Percentiles rank a stretch among this genome's conserved stretches.
Evolutionary conservation across 306 rosid genomes (phyloP).

Genomic region (Rosa rugosa): DNA sequence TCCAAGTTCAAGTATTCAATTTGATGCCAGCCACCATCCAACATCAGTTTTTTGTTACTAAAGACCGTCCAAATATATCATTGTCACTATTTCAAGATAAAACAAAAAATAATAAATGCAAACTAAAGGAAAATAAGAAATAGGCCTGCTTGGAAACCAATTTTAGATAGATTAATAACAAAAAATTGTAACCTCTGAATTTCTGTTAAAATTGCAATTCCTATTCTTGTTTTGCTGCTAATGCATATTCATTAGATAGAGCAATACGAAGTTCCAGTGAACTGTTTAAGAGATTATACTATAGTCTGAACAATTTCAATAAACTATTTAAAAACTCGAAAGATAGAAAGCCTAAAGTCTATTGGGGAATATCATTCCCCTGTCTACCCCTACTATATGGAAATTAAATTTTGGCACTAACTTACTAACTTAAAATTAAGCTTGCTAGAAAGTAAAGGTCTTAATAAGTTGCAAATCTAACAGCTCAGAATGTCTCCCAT

Average conservation of each 20-base stretch:
- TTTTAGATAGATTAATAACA: not conserved
- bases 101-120: not conserved
- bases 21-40: not conserved
- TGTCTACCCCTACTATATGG: not conserved
- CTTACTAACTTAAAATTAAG: not conserved
- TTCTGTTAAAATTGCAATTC: not conserved
- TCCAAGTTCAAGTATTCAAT: not conserved
- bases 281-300: not conserved
- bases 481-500: not conserved
- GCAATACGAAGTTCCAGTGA: not conserved
- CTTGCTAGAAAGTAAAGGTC: not conserved
- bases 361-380: not conserved
- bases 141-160: not conserved
- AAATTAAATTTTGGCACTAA: not conserved
- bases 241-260: not conserved
- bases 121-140: not conserved
- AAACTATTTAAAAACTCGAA: not conserved
- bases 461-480: not conserved
- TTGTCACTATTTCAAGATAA: not conserved
- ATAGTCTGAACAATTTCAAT: not conserved
- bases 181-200: not conserved
- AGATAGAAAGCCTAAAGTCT: not conserved
- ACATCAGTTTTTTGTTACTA: not conserved
- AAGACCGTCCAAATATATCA: not conserved
- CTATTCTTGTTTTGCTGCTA: not conserved